Evolutionary conservation across 306 rosid genomes (phyloP).

Genomic region (Morella rubra): DNA sequence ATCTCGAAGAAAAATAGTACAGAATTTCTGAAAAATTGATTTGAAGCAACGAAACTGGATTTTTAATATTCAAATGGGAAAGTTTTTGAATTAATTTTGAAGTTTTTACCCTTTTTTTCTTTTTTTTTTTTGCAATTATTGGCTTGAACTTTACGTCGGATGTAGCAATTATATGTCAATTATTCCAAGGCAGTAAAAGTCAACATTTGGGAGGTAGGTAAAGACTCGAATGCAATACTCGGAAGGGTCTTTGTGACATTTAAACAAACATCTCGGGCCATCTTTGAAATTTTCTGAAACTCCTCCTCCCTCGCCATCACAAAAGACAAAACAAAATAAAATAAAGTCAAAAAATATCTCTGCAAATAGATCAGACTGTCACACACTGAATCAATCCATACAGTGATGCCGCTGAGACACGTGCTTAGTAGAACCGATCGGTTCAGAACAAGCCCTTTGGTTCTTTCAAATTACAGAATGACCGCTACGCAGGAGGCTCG

Average conservation of each 20-base stretch:
- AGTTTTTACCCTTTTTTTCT: too few species aligned
- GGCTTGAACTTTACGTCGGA: too few species aligned
- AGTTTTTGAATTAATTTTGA: too few species aligned
- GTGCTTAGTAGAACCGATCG: not conserved
- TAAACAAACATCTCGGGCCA: not conserved
- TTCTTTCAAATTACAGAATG: not conserved
- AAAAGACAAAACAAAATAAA: not conserved
- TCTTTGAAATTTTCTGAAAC: not conserved
- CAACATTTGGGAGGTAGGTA: not conserved
- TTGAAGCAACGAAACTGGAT: too few species aligned
- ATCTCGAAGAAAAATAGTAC: too few species aligned
- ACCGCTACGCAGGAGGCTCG: not conserved
- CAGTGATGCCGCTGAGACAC: not conserved
- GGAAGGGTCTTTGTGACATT: not conserved
- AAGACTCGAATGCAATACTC: not conserved
- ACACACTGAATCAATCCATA: too few species aligned
- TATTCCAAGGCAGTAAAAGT: not conserved
- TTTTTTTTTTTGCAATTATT: too few species aligned
- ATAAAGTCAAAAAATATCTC: not conserved
- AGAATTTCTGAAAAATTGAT: too few species aligned
- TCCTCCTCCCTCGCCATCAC: not conserved
- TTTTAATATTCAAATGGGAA: too few species aligned
- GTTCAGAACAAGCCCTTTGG: not conserved
- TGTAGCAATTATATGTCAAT: not conserved
- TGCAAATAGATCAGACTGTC: not conserved